A percentile compares a stretch with the other conserved stretches of the same genome.
These are phyloP conservation scores for Nevesoporus exiguus DNA, from an alignment of 768 basidiomycete genomes.

Conservation along the genomic window DNA sequence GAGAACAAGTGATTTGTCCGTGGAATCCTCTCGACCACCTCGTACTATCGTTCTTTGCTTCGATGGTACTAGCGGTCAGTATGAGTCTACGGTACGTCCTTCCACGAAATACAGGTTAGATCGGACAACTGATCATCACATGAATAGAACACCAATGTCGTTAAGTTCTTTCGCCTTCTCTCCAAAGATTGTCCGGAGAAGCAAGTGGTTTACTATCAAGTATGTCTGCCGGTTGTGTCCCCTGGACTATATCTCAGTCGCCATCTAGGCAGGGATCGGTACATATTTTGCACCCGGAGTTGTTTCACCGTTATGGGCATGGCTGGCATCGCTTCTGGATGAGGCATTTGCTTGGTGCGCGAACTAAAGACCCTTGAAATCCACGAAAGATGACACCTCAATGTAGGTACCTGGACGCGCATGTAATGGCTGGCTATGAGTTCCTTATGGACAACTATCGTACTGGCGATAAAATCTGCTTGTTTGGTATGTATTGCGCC, in stretches of 20 bases:
- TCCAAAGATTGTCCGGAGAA: conserved; percentile 51
- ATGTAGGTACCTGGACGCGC: conserved; percentile 61
- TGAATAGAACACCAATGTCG: conserved; percentile 61
- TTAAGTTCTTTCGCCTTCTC: conserved; percentile 65
- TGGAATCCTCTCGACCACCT: conserved; percentile 13
- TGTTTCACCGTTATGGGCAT: conserved; percentile 57
- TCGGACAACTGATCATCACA: not conserved
- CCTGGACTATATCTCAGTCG: not conserved
- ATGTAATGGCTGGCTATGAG: conserved; percentile 72
- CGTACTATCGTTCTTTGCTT: conserved; percentile 63
- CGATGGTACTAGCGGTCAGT: conserved; percentile 62
- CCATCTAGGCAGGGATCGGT: conserved; percentile 42
- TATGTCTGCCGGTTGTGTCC: conserved; percentile 20
- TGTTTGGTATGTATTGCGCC: conserved; percentile 50
- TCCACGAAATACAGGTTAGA: not conserved
- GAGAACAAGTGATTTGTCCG: not conserved
- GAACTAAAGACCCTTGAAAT: not conserved
- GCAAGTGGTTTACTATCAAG: conserved; percentile 73
- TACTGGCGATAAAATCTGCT: conserved; percentile 68
- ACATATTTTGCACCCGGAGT: conserved; percentile 58
- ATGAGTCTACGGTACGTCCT: conserved; percentile 41
- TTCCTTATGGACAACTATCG: conserved; percentile 79
- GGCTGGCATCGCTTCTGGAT: conserved; percentile 61
- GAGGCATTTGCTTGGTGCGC: conserved; percentile 69
- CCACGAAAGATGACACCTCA: not conserved